Conservation (phyloP, 2,329 filamentous ascomycete genomes). For the Epichloe scottii region DNA sequence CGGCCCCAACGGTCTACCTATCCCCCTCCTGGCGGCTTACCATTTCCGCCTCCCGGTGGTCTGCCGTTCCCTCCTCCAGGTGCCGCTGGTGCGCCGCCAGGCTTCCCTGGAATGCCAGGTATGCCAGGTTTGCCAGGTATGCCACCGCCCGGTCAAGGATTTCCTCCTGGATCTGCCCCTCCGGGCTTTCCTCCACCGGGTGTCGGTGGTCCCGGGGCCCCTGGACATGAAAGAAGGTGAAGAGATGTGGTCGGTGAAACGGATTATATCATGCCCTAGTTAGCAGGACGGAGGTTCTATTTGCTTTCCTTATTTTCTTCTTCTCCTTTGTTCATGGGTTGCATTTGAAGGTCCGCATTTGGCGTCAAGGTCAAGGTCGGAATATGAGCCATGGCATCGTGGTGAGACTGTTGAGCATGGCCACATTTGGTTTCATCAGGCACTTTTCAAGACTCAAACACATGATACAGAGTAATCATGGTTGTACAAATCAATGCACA, state of each 20-base stretch:
- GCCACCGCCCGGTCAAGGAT: constrained; percentile 30
- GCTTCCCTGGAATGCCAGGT: constrained; percentile 17
- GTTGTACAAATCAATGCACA: background rate
- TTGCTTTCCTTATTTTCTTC: background rate
- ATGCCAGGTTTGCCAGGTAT: constrained; percentile 24
- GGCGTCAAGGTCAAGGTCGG: constrained; percentile 17
- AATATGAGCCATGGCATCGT: background rate
- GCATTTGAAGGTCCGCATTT: constrained; percentile 16
- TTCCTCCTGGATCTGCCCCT: constrained; percentile 24
- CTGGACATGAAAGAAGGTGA: constrained; percentile 29
- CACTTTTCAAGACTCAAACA: background rate
- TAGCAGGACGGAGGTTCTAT: no score
- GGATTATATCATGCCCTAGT: background rate
- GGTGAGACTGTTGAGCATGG: background rate
- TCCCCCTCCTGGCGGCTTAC: constrained; percentile 30
- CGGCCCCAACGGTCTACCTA: constrained; percentile 10
- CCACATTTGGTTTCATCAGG: background rate
- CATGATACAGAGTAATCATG: no score
- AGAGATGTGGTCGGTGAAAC: background rate
- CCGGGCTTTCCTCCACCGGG: constrained; percentile 13
- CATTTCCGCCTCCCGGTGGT: constrained; percentile 24
- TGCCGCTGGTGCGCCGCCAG: constrained; percentile 14
- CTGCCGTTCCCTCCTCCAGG: constrained; percentile 28
- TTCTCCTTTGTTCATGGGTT: constrained; percentile 8
- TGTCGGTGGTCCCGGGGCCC: constrained; percentile 13